Conservation (phyloP, 176 grass and related monocot species). For the Cenchrus americanus region DNA sequence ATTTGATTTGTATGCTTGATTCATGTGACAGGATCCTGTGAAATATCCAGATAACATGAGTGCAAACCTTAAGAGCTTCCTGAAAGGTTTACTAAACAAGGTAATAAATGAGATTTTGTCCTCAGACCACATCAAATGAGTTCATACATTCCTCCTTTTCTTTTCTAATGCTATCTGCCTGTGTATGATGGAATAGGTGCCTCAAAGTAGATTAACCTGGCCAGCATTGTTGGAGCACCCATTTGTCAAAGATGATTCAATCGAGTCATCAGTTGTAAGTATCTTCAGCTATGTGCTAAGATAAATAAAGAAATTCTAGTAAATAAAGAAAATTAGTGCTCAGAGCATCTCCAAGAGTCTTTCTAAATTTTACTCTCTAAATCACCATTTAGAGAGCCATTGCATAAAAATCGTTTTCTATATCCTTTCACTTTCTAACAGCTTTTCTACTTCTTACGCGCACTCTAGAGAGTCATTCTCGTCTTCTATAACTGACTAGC, state of each 20-base stretch:
- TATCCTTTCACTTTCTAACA: no score
- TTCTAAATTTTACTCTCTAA: no score
- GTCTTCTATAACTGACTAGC: no score
- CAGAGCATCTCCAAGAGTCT: no score
- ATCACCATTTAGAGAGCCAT: no score
- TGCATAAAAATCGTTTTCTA: no score
- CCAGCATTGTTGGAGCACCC: conserved; percentile 87
- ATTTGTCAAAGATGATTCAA: conserved; percentile 83
- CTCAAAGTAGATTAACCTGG: conserved; percentile 92
- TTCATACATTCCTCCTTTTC: conserved; percentile 30
- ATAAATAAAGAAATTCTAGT: conserved; percentile 16
- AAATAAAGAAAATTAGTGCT: not conserved
- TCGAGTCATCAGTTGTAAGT: conserved; percentile 45
- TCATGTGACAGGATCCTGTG: conserved; percentile 76
- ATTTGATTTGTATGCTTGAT: conserved; percentile 34
- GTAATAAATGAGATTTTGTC: conserved; percentile 37
- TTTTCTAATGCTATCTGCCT: conserved; percentile 48
- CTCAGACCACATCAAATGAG: conserved; percentile 20
- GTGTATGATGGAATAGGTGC: conserved; percentile 59
- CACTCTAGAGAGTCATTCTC: no score
- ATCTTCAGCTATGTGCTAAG: not conserved
- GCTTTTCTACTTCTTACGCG: no score
- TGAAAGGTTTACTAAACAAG: conserved; percentile 96
- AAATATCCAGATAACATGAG: conserved; percentile 99
- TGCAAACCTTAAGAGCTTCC: conserved; percentile 84